Evolutionary conservation across 805 yeast genomes (phyloP), one percentile per base, ranked within the genome.

Genomic region (Debaryomyces castellii): DNA sequence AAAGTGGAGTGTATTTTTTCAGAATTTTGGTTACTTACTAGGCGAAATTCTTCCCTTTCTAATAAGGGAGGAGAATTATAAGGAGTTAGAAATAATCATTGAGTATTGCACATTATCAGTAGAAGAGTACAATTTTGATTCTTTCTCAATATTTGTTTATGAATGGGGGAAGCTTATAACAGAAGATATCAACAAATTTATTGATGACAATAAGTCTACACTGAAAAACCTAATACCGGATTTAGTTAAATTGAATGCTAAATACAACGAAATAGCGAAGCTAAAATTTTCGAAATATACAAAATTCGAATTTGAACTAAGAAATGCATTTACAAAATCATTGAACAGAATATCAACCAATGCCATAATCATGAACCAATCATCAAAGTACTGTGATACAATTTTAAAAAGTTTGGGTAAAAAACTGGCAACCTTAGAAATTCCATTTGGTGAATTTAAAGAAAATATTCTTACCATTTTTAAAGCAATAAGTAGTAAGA

Each of bases 401-500:
- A 60, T 50, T 41, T 59, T 70, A 49, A 62, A 60, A 50, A 40
- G 42, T 16, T 39, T 45, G 18, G 48, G 44, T 36, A 50, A 52
- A 39, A 42, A 37, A 44, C 25, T 40, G 38, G 33, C 34, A 27
- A 37, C 47, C 20, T 14, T 39, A 34, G 51, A 43, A 21, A 28
- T 45, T 21, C 4, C 49, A 10, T 59, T 51, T 48, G 42, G 46
- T 2, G 55, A 51, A 6, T 57, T 61, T 39, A 46, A 52, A 25
- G 33, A 45, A 1, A 55, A 56, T 5, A 60, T 59, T 18, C 35
- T 62, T 22, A 48, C 52, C 2, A 53, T 71, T 6, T 72, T 69
- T 59, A 63, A 67, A 30, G 56, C 61, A 7, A 43, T 73, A 4
- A 54, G 59, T 40, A 67, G 63, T 52, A 73, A 73, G 42, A 51